A percentile compares a stretch with the other conserved stretches of the same genome.
Conservation (phyloP, 75 land plant species). For the Chamaecyparis obtusa region DNA sequence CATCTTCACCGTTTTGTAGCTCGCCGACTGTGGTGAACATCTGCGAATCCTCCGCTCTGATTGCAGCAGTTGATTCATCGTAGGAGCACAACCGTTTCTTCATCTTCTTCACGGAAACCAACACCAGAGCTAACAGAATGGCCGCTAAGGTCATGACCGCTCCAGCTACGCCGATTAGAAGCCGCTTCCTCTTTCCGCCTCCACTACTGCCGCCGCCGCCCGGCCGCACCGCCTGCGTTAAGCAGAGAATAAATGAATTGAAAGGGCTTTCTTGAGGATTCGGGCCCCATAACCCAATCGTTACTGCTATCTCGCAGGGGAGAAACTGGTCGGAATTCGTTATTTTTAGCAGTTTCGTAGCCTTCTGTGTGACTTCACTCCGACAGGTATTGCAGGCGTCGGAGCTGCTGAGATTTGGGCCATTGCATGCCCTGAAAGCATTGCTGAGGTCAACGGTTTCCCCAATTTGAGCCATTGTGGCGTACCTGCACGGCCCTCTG, state of each 20-base stretch:
- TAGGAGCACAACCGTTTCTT: neutral
- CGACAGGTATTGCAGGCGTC: conserved; percentile 19
- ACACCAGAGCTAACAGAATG: neutral
- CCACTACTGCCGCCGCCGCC: neutral
- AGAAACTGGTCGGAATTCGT: conserved; percentile 25
- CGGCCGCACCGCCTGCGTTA: conserved; percentile 22
- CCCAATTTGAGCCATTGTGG: conserved; percentile 11
- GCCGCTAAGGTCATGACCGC: neutral
- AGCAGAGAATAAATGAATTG: conserved; percentile 17
- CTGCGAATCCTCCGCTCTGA: conserved; percentile 26
- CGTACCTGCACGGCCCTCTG: conserved; percentile 15
- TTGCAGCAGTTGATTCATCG: neutral
- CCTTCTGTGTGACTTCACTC: neutral
- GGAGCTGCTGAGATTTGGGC: neutral
- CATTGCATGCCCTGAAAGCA: conserved; percentile 6
- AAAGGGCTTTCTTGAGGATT: conserved; percentile 1
- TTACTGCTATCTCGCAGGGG: conserved; percentile 32
- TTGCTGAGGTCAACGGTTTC: conserved; percentile 3
- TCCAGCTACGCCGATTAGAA: neutral
- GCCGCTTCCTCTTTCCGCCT: neutral
- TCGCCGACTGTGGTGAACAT: too few species aligned
- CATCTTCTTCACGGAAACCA: neutral
- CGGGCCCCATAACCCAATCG: conserved; percentile 24
- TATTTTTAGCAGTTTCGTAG: conserved; percentile 10
- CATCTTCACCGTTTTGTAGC: too few species aligned